phyloP scores from a whole-genome alignment of 1,139 yeast species.

The Sugiyamaella novakii region DNA sequence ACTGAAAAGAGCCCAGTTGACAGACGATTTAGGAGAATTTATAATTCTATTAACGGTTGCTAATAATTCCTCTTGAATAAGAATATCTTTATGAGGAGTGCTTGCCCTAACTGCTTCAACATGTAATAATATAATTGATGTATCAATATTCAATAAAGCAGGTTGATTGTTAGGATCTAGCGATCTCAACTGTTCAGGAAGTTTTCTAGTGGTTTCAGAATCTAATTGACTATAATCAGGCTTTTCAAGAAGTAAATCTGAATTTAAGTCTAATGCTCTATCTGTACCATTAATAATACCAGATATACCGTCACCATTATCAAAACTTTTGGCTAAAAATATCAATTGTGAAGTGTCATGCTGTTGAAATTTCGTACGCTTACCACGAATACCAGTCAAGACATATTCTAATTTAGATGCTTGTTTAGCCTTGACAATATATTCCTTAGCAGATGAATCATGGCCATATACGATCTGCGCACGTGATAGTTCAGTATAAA shows the following conservation, averaged over 20 bases:
- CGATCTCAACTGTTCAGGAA: slow-evolving; percentile 57
- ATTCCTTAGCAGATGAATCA: slow-evolving; percentile 59
- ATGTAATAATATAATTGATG: slow-evolving; percentile 68
- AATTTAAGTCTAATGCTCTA: slow-evolving; percentile 56
- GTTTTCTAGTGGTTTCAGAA: slow-evolving; percentile 50
- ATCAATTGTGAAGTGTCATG: slow-evolving; percentile 71
- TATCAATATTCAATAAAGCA: slow-evolving; percentile 66
- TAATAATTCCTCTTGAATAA: slow-evolving; percentile 78
- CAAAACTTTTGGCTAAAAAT: slow-evolving; percentile 66
- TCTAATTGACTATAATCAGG: slow-evolving; percentile 51
- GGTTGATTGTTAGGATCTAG: slow-evolving; percentile 88
- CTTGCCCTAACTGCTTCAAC: slow-evolving; percentile 66
- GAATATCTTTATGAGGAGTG: slow-evolving; percentile 66
- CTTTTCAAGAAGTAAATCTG: slow-evolving; percentile 77
- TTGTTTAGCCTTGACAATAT: slow-evolving; percentile 55
- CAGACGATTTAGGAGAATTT: slow-evolving; percentile 50
- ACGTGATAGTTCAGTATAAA: slow-evolving; percentile 63
- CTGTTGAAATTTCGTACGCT: slow-evolving; percentile 80
- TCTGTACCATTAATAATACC: slow-evolving; percentile 31
- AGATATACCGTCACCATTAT: background rate
- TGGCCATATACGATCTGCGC: slow-evolving; percentile 58
- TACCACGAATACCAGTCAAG: slow-evolving; percentile 86
- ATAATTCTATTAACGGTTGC: slow-evolving; percentile 76
- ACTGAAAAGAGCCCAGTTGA: slow-evolving; percentile 79
- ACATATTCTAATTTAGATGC: slow-evolving; percentile 61